Base-by-base conservation (phyloP, 192 early-diverging fungal genomes). In the Podila epigama region DNA sequence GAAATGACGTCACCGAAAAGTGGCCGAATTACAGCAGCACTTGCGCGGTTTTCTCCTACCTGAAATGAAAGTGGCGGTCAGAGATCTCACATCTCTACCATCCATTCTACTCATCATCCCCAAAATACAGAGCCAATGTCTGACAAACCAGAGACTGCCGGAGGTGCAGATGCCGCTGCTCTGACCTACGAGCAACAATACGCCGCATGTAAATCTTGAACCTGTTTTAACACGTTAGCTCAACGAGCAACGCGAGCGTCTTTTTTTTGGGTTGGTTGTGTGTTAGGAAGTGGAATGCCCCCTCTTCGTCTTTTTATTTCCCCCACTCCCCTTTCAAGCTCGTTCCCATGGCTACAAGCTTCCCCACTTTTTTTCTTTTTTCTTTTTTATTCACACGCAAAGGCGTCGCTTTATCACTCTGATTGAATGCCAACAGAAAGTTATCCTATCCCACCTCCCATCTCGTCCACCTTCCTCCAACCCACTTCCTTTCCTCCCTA, bases 131-230 rank as follows among this genome's bases (percentile, higher is more conserved):
- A 13, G 34, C 53, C 32, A 33, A 75, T 75, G 71, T 64, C 71
- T 20, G 71, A 75, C 59, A 75, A 55, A 60, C 60, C 50, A 27
- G 33, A 61, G 48, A 52, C 65, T 35, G 71, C 66, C 20, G 36
- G 58, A 32, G 66, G 67, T 40, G 71, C 71, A 7, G 50, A 44
- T 36, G 51, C 63, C n/a, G 53, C 58, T 37, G 65, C 71, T 35
- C 44, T 67, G 52, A 59, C 56, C 34, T 75, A 75, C 60, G 71
- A 75, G 60, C 71, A 75, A 60, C 71, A 75, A 39, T 75, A 61
- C 34, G 65, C 64, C 44, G 58, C 66, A 62, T 75, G 71, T 75
- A 75, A 67, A 54, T 48, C 44, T 2, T 60, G 31, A 28, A n/a
- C 9, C 35, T 28, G 51, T 15, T 22, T 27, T n/a, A n/a, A n/a